Base-by-base conservation (phyloP, 768 basidiomycete species). In the Rhodotorula diobovata region DNA sequence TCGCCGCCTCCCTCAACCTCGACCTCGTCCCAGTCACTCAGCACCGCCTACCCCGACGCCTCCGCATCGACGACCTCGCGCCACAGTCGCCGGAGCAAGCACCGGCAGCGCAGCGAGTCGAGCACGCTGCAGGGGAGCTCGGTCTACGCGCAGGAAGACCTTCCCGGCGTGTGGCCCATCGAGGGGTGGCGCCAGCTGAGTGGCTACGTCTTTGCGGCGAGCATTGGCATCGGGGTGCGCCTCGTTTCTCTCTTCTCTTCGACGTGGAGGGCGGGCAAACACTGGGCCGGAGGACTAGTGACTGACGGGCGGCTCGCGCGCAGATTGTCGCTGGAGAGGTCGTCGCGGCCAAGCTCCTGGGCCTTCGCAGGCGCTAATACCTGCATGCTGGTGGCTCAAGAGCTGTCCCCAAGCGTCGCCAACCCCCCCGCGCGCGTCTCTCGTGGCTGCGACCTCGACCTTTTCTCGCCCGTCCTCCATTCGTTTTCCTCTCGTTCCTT, bases 251-350 rank as follows among this genome's bases (percentile, higher is more conserved):
- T 21, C 9, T 21, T 21, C 34, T 37, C 1, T 10, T 15, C 51
- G 7, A 16, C 34, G 15, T 41, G 8, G 18, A 45, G 34, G 50
- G 5, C 9, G 7, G 4, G 39, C n/a, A n/a, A n/a, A n/a, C n/a
- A n/a, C n/a, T n/a, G n/a, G n/a, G n/a, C n/a, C n/a, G n/a, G n/a
- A n/a, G n/a, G n/a, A n/a, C n/a, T n/a, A n/a, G n/a, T n/a, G n/a
- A n/a, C 41, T 43, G 41, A 43, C 41, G 14, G 6, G 8, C 14
- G 3, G 41, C 11, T 43, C 7, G 2, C 6, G 18, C n/a, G 20
- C 70, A 73, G 72, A 73, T 73, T 35, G 68, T 73, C 35, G 72
- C 72, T 4, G 72, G 72, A 28, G 72, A 73, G 34, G 72, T 73
- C 23, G 67, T 73, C 30, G 53, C 64, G 2, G 23, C 67, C 15